A percentile compares a stretch with the other conserved stretches of the same genome.
Conservation (phyloP, 345 rosid genomes). For the Salix purpurea region DNA sequence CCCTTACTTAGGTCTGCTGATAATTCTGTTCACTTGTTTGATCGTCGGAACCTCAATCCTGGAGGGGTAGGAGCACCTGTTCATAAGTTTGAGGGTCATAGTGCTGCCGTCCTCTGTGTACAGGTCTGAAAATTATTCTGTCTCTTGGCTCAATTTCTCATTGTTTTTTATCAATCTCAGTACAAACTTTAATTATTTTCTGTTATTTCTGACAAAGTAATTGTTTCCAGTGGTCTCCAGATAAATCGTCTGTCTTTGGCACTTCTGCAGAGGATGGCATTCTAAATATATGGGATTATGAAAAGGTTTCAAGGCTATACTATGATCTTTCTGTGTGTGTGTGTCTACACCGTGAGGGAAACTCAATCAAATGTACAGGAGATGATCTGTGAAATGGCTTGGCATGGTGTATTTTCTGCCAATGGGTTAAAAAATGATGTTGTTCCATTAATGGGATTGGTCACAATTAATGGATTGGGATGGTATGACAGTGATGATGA, state of each 20-base stretch:
- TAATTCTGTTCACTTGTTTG: conserved; percentile 50
- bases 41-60: conserved; percentile 49
- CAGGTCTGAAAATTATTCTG: conserved; percentile 42
- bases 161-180: background rate
- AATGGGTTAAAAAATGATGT: background rate
- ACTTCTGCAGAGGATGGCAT: conserved; percentile 36
- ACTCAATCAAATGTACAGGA: background rate
- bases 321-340: background rate
- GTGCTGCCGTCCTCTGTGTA: conserved; percentile 82
- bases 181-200: background rate
- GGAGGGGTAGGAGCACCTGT: conserved; percentile 63
- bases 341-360: background rate
- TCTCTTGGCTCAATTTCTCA: background rate
- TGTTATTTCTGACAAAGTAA: background rate
- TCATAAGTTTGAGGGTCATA: conserved; percentile 72
- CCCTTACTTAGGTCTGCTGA: conserved; percentile 38
- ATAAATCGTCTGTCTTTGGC: conserved; percentile 30
- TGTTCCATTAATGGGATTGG: background rate
- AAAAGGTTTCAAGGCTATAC: conserved; percentile 7
- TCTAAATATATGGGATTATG: conserved; percentile 32
- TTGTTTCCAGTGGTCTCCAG: conserved; percentile 32
- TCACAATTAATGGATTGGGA: background rate
- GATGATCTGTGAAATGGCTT: background rate
- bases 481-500: background rate
- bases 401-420: background rate